A percentile compares a stretch with the other conserved stretches of the same genome.
Conservation (phyloP, 352 stramenopile genomes). For the Globisporangium uncinulatum region DNA sequence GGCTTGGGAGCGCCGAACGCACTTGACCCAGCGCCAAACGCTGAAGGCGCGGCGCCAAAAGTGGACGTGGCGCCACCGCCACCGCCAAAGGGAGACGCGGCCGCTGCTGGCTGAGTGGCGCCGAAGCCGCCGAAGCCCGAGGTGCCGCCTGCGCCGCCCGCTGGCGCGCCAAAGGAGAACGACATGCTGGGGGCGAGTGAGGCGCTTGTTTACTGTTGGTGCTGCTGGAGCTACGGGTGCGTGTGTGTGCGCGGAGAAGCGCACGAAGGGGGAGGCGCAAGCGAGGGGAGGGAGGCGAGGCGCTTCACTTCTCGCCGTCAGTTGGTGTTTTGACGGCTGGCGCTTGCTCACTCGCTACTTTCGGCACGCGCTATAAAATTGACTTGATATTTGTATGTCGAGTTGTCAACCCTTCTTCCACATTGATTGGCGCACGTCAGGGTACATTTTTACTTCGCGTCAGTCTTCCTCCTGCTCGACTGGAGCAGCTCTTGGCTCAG, state of each 20-base stretch:
- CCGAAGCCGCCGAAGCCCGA: slow-evolving; percentile 44
- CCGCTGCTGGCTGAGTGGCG: slow-evolving; percentile 18
- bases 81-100: slow-evolving; percentile 47
- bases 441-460: too few species aligned
- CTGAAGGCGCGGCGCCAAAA: slow-evolving; percentile 22
- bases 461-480: too few species aligned
- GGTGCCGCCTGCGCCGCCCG: slow-evolving; percentile 27
- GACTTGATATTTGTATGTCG: too few species aligned
- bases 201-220: background rate
- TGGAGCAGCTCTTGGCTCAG: too few species aligned
- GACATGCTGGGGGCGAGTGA: slow-evolving; percentile 23
- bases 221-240: background rate
- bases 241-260: background rate
- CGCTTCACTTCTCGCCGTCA: background rate
- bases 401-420: too few species aligned
- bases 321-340: background rate
- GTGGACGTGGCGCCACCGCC: slow-evolving; percentile 26
- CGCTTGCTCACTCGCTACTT: background rate
- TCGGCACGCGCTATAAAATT: too few species aligned
- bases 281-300: background rate
- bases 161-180: slow-evolving; percentile 43
- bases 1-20: slow-evolving; percentile 30
- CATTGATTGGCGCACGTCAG: too few species aligned
- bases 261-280: background rate
- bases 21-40: slow-evolving; percentile 31